Conservation (phyloP, 441 rosid species). For the Manihot esculenta region DNA sequence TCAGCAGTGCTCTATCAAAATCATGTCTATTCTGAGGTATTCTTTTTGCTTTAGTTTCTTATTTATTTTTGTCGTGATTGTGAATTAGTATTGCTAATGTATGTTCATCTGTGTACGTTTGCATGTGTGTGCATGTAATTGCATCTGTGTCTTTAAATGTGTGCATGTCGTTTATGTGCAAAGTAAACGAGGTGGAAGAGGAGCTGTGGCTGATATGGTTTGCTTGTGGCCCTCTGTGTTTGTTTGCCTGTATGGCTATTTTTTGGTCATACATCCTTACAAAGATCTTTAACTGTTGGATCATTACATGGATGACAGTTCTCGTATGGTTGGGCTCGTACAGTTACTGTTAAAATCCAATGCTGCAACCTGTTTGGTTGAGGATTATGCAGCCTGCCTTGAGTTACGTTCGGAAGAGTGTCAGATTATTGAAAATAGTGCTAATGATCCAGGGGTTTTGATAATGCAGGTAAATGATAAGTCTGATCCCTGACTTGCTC, state of each 20-base stretch:
- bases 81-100: neutral
- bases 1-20: constrained; percentile 84
- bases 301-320: constrained; percentile 46
- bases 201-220: neutral
- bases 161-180: neutral
- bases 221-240: neutral
- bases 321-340: constrained; percentile 91
- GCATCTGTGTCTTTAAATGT: constrained; percentile 1
- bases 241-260: neutral
- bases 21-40: constrained; percentile 86
- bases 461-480: constrained; percentile 90
- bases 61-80: neutral
- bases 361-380: constrained; percentile 71
- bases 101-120: neutral
- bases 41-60: neutral
- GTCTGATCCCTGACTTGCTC: constrained; percentile 17
- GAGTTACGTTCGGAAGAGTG: constrained; percentile 82
- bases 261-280: constrained; percentile 22
- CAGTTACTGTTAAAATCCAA: constrained; percentile 75
- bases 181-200: neutral
- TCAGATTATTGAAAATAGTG: constrained; percentile 62
- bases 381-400: constrained; percentile 97
- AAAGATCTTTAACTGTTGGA: constrained; percentile 12
- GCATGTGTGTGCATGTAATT: neutral
- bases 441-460: constrained; percentile 81